Conservation (phyloP, 371 early-diverging fungal species). For the Mortierella sp. region DNA sequence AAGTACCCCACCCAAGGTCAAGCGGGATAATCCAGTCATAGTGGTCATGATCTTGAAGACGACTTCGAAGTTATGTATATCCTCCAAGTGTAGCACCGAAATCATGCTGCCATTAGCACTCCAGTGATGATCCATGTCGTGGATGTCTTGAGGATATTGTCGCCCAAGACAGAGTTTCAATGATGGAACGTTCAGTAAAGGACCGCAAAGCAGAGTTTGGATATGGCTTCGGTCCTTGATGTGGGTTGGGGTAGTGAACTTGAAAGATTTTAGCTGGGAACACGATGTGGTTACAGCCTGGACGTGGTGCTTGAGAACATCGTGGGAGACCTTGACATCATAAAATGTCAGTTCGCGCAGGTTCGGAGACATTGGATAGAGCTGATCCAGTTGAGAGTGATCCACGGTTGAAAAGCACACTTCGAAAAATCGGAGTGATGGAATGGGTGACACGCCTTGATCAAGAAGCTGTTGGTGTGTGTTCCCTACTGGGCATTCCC, state of each 20-base stretch:
- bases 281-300: background rate
- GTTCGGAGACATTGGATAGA: constrained; percentile 6
- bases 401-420: background rate
- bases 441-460: background rate
- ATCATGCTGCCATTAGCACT: background rate
- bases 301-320: constrained; percentile 1
- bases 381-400: background rate
- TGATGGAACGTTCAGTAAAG: constrained; percentile 1
- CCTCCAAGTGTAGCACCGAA: background rate
- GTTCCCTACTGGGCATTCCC: constrained; percentile 2
- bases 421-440: constrained; percentile 3
- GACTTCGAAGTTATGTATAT: background rate
- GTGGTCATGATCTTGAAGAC: constrained; percentile 8
- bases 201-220: background rate
- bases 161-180: background rate
- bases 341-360: constrained; percentile 9
- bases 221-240: background rate
- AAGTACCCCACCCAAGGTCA: constrained; percentile 9
- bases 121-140: background rate
- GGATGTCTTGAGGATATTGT: background rate
- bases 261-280: constrained; percentile 5
- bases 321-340: background rate
- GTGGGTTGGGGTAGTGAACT: background rate
- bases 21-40: constrained; percentile 6
- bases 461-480: background rate